These are phyloP conservation scores for Gossypium bickii DNA, from an alignment of 345 rosid genomes.

Conservation along the genomic window DNA sequence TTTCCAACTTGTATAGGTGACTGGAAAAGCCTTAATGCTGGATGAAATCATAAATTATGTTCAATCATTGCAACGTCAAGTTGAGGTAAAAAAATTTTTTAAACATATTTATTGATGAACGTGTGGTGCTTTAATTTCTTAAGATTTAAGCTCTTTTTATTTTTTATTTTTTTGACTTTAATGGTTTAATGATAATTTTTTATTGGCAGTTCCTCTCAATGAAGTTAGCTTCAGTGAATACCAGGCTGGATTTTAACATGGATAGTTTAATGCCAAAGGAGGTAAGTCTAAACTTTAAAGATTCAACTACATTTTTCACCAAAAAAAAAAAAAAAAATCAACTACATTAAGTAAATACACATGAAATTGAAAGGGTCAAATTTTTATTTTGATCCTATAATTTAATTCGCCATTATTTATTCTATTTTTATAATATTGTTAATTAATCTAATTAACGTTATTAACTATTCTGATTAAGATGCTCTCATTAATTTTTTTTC, in stretches of 20 bases:
- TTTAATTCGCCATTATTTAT: no score
- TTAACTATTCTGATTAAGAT: no score
- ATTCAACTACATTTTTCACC: no score
- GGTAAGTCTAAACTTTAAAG: conserved; percentile 38
- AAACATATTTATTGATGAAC: conserved; percentile 9
- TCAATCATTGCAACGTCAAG: conserved; percentile 88
- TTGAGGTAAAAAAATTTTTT: conserved; percentile 52
- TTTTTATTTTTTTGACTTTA: neutral
- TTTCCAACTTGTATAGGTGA: conserved; percentile 44
- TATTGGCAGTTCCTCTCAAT: conserved; percentile 76
- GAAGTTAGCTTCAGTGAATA: conserved; percentile 84
- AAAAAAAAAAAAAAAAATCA: no score
- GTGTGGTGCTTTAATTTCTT: conserved; percentile 21
- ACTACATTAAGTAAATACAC: no score
- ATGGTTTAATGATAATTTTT: neutral
- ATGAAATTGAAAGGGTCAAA: no score
- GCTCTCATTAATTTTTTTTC: no score
- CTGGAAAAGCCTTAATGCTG: conserved; percentile 83
- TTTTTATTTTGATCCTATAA: no score
- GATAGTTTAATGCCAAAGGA: conserved; percentile 58
- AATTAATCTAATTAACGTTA: no score
- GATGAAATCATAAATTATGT: conserved; percentile 92
- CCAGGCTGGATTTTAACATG: conserved; percentile 66
- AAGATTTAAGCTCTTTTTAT: conserved; percentile 18
- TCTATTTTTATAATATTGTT: no score